Base-by-base conservation (phyloP, 1,139 yeast species). In the Blastobotrys illinoisensis region DNA sequence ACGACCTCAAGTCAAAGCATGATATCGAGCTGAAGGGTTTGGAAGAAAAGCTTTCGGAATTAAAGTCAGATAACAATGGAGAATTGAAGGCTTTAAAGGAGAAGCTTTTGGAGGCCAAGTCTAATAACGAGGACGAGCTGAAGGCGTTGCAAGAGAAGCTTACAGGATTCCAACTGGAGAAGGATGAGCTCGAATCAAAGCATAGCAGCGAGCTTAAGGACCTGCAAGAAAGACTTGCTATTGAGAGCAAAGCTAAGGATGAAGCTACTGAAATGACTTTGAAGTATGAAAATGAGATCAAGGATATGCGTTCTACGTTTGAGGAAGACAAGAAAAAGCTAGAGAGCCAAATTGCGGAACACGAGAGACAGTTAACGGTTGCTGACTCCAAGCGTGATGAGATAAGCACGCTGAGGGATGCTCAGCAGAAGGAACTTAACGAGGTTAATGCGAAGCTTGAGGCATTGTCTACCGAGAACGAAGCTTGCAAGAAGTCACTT, bases 1-100 rank as follows among this genome's bases (percentile, higher is more conserved):
- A 13, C 50, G 83, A 77, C 49, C 75, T 81, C 54, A 84, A 80
- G 55, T 73, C 71, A 46, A 85, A 81, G 62, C 68, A 84, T 51
- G 72, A 69, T 20, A 21, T 48, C 11, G 45, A 28, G 52, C 28
- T 5, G 44, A 19, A 50, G 14, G 36, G n/a, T 3, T 44, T 49
- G 11, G 9, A 14, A 9, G n/a, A 9, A 16, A 7, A 20, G 46
- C 44, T 40, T 14, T 40, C 44, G 5, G 28, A 13, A 13, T 16
- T 20, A 13, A n/a, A 50, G n/a, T 7, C 28, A 7, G 23, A 50
- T 24, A 19, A 36, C 7, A 20, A 24, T 1, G n/a, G 3, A 2
- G 46, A 43, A 5, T 20, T 43, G 3, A 18, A 19, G 48, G 45
- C 18, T 3, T 19, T 28, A 6, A 44, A 16, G 26, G n/a, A 26